Evolutionary conservation across 2,329 filamentous ascomycete genomes (phyloP).

Genomic region (Grosmannia huntii): DNA sequence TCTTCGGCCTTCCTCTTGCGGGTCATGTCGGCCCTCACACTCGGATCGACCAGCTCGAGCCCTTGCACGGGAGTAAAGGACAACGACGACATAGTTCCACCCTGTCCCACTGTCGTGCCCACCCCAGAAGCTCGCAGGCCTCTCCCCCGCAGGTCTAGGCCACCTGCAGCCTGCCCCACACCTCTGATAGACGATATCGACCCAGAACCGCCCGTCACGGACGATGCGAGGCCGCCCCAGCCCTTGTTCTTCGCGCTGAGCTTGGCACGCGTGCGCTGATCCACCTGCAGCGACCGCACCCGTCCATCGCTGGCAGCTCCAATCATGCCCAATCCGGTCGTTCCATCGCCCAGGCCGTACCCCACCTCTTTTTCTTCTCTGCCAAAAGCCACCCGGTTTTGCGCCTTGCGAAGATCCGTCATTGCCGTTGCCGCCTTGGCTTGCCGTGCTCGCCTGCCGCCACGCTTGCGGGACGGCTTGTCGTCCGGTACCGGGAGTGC

Average conservation of each 20-base stretch:
- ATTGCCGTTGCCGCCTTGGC: constrained; percentile 95
- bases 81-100: constrained; percentile 73
- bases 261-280: constrained; percentile 85
- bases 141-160: constrained; percentile 60
- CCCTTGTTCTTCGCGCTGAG: constrained; percentile 91
- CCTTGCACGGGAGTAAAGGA: constrained; percentile 93
- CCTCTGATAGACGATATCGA: constrained; percentile 70
- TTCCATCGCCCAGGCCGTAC: constrained; percentile 75
- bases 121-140: constrained; percentile 75
- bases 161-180: constrained; percentile 53
- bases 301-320: constrained; percentile 79
- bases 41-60: constrained; percentile 88
- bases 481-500: constrained; percentile 89
- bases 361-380: constrained; percentile 92
- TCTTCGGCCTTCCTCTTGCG: constrained; percentile 89
- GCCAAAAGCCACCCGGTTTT: constrained; percentile 91
- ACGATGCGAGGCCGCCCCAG: constrained; percentile 56
- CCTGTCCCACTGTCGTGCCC: constrained; percentile 52
- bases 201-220: constrained; percentile 52
- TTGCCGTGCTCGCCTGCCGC: constrained; percentile 77
- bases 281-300: constrained; percentile 77
- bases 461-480: constrained; percentile 85
- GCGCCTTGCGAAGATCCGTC: constrained; percentile 91
- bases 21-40: constrained; percentile 73
- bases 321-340: constrained; percentile 89